Conservation (phyloP, 2,329 filamentous ascomycete genomes). For the Diaporthe batatas region DNA sequence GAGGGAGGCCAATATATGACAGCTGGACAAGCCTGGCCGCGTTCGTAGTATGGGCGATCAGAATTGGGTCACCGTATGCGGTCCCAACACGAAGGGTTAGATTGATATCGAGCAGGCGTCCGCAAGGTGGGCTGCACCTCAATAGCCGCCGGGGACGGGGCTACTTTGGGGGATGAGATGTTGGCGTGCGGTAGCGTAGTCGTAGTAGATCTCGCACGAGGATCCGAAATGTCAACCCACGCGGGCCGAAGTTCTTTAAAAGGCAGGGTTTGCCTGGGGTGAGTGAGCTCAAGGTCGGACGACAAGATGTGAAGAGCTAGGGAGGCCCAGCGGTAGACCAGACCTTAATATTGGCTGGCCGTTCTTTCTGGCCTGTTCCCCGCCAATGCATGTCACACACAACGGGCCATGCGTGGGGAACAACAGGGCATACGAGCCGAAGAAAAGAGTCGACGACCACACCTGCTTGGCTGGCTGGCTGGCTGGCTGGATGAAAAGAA, state of each 20-base stretch:
- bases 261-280: conserved; percentile 23
- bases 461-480: not conserved
- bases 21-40: conserved; percentile 10
- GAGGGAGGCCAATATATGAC: conserved; percentile 14
- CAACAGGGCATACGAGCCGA: conserved; percentile 20
- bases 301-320: conserved; percentile 46
- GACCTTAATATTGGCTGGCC: conserved; percentile 67
- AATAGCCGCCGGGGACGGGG: conserved; percentile 29
- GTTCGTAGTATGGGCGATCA: conserved; percentile 27
- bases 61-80: conserved; percentile 1
- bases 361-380: conserved; percentile 54
- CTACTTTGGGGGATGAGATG: conserved; percentile 6
- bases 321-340: conserved; percentile 59
- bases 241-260: conserved; percentile 38
- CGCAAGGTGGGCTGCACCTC: conserved; percentile 9
- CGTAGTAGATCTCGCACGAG: conserved; percentile 17
- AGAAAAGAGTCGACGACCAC: conserved; percentile 5
- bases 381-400: conserved; percentile 55
- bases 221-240: conserved; percentile 41
- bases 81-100: conserved; percentile 29
- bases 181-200: conserved; percentile 35
- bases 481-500: conserved; percentile 7
- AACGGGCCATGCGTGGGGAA: conserved; percentile 37
- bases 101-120: conserved; percentile 13
- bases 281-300: conserved; percentile 30